Conservation (phyloP, 805 yeast species). For the Osmozyma mogii region DNA sequence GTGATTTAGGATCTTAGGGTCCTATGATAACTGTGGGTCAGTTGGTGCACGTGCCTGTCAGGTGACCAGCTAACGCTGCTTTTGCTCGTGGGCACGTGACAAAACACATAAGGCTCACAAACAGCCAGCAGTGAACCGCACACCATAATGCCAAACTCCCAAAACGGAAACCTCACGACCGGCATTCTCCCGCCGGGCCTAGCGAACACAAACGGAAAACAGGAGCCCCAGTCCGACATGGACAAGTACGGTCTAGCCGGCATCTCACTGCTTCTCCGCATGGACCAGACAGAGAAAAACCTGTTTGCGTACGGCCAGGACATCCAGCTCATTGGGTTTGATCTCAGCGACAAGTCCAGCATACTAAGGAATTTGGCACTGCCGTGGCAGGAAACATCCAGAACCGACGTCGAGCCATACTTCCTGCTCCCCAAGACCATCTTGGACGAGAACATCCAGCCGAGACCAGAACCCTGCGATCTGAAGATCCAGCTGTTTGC, state of each 20-base stretch:
- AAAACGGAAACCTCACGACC: too few species aligned
- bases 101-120: too few species aligned
- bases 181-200: too few species aligned
- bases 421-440: constrained; percentile 52
- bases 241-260: constrained; percentile 66
- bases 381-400: constrained; percentile 92
- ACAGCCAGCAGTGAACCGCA: too few species aligned
- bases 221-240: too few species aligned
- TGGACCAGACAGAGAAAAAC: constrained; percentile 56
- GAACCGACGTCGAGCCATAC: constrained; percentile 84
- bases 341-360: constrained; percentile 40
- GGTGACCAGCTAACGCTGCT: too few species aligned
- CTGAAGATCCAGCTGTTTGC: constrained; percentile 53
- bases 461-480: constrained; percentile 38
- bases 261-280: constrained; percentile 47
- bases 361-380: constrained; percentile 67
- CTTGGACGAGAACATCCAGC: constrained; percentile 24
- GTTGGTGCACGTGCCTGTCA: too few species aligned
- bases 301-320: constrained; percentile 72
- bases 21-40: too few species aligned
- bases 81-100: too few species aligned
- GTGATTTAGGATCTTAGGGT: too few species aligned
- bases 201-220: too few species aligned
- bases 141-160: too few species aligned
- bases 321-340: constrained; percentile 57